Evolutionary conservation across 352 stramenopile genomes (phyloP).

Genomic region (Pythium scleroteichum): DNA sequence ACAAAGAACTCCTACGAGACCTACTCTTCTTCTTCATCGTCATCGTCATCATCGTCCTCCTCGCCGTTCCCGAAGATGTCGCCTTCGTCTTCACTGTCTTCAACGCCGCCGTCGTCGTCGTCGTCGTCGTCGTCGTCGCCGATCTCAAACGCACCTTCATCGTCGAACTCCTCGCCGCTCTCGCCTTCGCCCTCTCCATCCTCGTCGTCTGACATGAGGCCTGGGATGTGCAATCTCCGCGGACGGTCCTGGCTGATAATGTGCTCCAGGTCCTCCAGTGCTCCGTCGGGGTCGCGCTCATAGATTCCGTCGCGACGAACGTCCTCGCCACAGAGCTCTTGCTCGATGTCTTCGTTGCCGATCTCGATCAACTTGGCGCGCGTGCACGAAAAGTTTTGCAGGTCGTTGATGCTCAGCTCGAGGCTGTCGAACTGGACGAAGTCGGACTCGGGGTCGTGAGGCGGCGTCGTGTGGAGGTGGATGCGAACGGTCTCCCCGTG

Average conservation of each 20-base stretch:
- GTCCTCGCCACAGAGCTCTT: constrained; percentile 17
- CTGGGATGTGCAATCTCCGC: constrained; percentile 10
- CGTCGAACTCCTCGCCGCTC: background rate
- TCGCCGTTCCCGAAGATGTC: constrained; percentile 10
- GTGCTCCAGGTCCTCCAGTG: constrained; percentile 8
- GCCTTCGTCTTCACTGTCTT: background rate
- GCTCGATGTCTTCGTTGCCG: constrained; percentile 21
- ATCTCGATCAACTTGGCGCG: constrained; percentile 19
- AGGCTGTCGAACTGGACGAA: constrained; percentile 24
- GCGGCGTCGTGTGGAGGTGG: constrained; percentile 18
- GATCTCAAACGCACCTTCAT: background rate
- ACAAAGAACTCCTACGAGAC: too few species aligned
- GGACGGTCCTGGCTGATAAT: background rate
- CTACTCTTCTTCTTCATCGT: background rate
- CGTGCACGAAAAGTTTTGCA: constrained; percentile 16
- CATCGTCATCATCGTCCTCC: constrained; percentile 7
- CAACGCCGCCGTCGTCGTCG: constrained; percentile 5
- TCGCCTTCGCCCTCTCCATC: constrained; percentile 5
- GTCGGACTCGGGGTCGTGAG: constrained; percentile 5
- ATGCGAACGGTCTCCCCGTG: constrained; percentile 12
- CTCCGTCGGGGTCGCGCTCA: constrained; percentile 12
- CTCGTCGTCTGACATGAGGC: constrained; percentile 9
- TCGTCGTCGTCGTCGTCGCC: constrained; percentile 12
- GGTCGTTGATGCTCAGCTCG: constrained; percentile 25
- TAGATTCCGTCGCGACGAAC: constrained; percentile 14